Conservation (phyloP, 2,329 filamentous ascomycete species). For the Penicillium capsulatum region DNA sequence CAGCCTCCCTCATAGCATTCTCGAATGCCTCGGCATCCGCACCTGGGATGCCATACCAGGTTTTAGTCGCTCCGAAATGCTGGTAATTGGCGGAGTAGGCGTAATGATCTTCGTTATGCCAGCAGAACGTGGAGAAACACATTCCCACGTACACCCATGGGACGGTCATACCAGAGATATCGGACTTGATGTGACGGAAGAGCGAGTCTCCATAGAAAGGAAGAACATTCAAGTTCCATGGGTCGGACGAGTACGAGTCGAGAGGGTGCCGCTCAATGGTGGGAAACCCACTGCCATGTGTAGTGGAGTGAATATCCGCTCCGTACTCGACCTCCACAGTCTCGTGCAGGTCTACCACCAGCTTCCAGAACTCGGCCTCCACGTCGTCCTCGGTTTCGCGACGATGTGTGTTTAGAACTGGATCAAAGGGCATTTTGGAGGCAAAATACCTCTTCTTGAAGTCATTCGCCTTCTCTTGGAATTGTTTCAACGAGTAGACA, state of each 20-base stretch:
- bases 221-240: slow-evolving; percentile 93
- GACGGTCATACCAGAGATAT: slow-evolving; percentile 98
- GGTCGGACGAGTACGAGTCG: slow-evolving; percentile 80
- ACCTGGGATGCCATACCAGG: slow-evolving; percentile 96
- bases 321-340: slow-evolving; percentile 98
- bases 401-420: slow-evolving; percentile 71
- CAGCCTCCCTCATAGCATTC: slow-evolving; percentile 87
- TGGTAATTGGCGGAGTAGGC: slow-evolving; percentile 98
- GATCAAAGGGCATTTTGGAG: slow-evolving; percentile 82
- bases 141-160: slow-evolving; percentile 99
- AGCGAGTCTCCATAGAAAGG: slow-evolving; percentile 87
- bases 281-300: slow-evolving; percentile 93
- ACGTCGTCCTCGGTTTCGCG: slow-evolving; percentile 92
- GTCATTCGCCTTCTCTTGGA: slow-evolving; percentile 90
- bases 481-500: slow-evolving; percentile 89
- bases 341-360: slow-evolving; percentile 90
- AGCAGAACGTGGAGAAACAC: slow-evolving; percentile 99
- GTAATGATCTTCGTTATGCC: slow-evolving; percentile 98
- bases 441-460: slow-evolving; percentile 96
- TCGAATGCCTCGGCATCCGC: slow-evolving; percentile 94
- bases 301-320: slow-evolving; percentile 96
- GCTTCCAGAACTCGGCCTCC: slow-evolving; percentile 92
- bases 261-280: slow-evolving; percentile 87
- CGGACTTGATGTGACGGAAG: slow-evolving; percentile 95
- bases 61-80: slow-evolving; percentile 96